phyloP scores from a whole-genome alignment of 441 rosid genomes.

The Pelargonium australe region DNA sequence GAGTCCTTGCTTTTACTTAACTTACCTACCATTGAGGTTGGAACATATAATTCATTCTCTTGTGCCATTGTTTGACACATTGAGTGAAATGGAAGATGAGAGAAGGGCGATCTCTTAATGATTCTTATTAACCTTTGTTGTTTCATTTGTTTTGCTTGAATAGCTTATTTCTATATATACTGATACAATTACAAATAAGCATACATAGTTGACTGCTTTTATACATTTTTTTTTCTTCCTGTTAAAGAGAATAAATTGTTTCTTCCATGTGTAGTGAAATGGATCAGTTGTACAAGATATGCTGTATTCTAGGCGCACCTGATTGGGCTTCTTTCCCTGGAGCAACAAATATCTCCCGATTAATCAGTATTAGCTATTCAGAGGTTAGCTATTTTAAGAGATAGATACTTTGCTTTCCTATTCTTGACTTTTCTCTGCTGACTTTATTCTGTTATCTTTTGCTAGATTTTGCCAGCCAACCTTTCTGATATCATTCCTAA shows the following conservation, averaged over 20 bases:
- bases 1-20: neutral
- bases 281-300: conserved; percentile 66
- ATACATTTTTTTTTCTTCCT: conserved; percentile 3
- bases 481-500: conserved; percentile 61
- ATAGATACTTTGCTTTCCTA: neutral
- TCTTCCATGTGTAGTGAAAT: conserved; percentile 42
- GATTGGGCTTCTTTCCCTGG: conserved; percentile 69
- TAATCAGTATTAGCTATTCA: conserved; percentile 54
- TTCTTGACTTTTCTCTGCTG: conserved; percentile 13
- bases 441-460: conserved; percentile 22
- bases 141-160: neutral
- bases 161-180: neutral
- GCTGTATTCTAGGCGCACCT: conserved; percentile 55
- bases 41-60: neutral
- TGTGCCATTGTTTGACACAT: neutral
- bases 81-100: neutral
- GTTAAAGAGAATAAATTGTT: conserved; percentile 11
- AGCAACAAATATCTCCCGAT: conserved; percentile 56
- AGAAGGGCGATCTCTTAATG: neutral
- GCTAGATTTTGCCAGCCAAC: conserved; percentile 51
- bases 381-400: conserved; percentile 36
- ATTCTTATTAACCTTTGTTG: neutral
- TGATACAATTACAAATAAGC: neutral
- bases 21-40: neutral
- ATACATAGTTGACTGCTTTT: neutral